A percentile compares a stretch with the other conserved stretches of the same genome.
Conservation (phyloP, 345 rosid species). For the Brassica cretica region DNA sequence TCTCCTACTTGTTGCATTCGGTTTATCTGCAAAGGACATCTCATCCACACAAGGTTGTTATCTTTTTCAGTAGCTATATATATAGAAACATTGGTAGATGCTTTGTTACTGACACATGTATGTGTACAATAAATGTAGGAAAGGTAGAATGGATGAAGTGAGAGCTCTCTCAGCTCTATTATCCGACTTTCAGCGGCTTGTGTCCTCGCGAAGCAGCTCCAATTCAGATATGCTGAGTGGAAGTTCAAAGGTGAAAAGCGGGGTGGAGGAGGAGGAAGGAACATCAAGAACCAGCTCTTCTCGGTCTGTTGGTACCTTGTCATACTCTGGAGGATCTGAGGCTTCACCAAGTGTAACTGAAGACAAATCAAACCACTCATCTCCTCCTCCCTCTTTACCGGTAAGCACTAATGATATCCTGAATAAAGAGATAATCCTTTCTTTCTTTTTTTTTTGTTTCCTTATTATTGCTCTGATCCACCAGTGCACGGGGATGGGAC, state of each 20-base stretch:
- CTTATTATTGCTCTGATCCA: conserved; percentile 14
- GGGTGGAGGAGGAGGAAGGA: conserved; percentile 38
- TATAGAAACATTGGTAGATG: conserved; percentile 18
- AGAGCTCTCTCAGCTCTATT: conserved; percentile 40
- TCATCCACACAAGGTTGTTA: conserved; percentile 52
- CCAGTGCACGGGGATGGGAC: conserved; percentile 52
- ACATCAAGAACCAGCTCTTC: conserved; percentile 46
- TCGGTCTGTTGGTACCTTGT: conserved; percentile 38
- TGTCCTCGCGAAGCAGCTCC: conserved; percentile 31
- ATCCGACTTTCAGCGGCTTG: conserved; percentile 36
- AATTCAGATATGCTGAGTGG: conserved; percentile 42
- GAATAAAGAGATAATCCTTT: conserved; percentile 4
- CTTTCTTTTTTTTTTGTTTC: background rate
- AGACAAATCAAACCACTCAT: conserved; percentile 40
- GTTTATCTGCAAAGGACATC: conserved; percentile 70
- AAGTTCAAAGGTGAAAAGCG: conserved; percentile 30
- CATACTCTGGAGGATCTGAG: conserved; percentile 42
- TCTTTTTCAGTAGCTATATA: background rate
- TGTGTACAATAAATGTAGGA: conserved; percentile 40
- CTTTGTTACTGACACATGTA: conserved; percentile 24
- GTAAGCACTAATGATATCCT: conserved; percentile 42
- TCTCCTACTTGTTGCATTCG: conserved; percentile 62
- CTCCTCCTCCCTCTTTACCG: conserved; percentile 62
- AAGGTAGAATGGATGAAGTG: conserved; percentile 43
- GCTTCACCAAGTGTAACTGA: conserved; percentile 33